Evolutionary conservation across 768 basidiomycete genomes (phyloP).

Genomic region (Boletus pseudopeckii): DNA sequence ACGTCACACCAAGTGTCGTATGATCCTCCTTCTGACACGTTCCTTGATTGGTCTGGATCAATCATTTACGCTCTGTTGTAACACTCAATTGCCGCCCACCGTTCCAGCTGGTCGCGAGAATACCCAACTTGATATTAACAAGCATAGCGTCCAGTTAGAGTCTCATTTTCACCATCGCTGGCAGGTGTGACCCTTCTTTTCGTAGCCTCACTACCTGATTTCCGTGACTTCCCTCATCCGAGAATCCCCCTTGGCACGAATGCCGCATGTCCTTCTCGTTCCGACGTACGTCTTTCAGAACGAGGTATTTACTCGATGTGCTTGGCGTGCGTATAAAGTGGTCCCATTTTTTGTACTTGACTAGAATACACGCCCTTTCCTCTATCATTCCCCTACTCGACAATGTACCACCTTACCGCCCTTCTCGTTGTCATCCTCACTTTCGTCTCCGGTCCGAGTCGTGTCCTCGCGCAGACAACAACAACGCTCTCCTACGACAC

Average conservation of each 20-base stretch:
- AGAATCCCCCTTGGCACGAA: background rate
- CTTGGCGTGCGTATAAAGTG: slow-evolving; percentile 19
- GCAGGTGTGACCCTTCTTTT: background rate
- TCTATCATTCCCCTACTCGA: background rate
- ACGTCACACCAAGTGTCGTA: background rate
- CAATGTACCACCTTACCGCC: slow-evolving; percentile 26
- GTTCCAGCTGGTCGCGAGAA: background rate
- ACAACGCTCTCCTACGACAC: slow-evolving; percentile 36
- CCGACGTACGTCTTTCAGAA: background rate
- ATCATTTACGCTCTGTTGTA: background rate
- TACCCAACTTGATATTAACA: background rate
- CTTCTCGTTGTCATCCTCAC: slow-evolving; percentile 14
- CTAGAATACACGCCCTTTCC: background rate
- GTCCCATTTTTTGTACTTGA: background rate
- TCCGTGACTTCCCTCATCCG: slow-evolving; percentile 1
- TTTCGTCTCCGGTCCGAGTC: slow-evolving; percentile 8
- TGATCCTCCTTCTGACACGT: background rate
- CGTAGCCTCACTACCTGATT: background rate
- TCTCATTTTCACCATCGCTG: background rate
- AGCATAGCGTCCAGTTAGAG: too few species aligned
- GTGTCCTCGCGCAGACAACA: slow-evolving; percentile 19
- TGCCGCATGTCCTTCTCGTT: background rate
- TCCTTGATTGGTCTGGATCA: background rate
- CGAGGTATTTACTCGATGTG: slow-evolving; percentile 2
- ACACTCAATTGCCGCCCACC: background rate